A percentile compares a stretch with the other conserved stretches of the same genome.
phyloP scores from a whole-genome alignment of 768 basidiomycete species.

The Cystobasidium tubakii region DNA sequence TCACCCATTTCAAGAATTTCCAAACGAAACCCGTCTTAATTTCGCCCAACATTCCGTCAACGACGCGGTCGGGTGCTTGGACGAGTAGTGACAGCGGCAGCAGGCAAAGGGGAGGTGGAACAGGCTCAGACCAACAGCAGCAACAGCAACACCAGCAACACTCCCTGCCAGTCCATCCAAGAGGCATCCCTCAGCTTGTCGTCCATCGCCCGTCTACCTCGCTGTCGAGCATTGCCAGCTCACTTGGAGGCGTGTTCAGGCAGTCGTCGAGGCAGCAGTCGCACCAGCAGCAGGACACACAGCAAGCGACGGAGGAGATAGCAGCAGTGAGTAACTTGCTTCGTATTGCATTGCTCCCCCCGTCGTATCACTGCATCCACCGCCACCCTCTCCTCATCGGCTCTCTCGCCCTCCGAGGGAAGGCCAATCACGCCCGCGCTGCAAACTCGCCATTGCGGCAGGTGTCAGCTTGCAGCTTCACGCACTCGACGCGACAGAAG shows the following conservation, averaged over 20 bases:
- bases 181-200: neutral
- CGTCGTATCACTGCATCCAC: too few species aligned
- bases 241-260: neutral
- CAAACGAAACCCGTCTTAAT: neutral
- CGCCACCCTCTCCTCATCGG: neutral
- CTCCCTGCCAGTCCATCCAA: neutral
- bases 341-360: too few species aligned
- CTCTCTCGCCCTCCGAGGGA: neutral
- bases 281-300: neutral
- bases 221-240: slow-evolving; percentile 1
- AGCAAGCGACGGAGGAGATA: neutral
- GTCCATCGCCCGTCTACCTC: slow-evolving; percentile 1
- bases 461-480: neutral
- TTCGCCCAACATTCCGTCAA: slow-evolving; percentile 21
- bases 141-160: neutral
- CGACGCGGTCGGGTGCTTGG: neutral
- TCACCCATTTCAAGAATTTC: too few species aligned
- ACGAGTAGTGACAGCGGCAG: too few species aligned
- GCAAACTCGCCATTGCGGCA: neutral
- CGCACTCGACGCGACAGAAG: too few species aligned
- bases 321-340: neutral
- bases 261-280: neutral
- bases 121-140: neutral
- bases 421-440: slow-evolving; percentile 17
- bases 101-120: too few species aligned